Conservation (phyloP, 2,329 filamentous ascomycete genomes). For the Claviceps fusiformis region DNA sequence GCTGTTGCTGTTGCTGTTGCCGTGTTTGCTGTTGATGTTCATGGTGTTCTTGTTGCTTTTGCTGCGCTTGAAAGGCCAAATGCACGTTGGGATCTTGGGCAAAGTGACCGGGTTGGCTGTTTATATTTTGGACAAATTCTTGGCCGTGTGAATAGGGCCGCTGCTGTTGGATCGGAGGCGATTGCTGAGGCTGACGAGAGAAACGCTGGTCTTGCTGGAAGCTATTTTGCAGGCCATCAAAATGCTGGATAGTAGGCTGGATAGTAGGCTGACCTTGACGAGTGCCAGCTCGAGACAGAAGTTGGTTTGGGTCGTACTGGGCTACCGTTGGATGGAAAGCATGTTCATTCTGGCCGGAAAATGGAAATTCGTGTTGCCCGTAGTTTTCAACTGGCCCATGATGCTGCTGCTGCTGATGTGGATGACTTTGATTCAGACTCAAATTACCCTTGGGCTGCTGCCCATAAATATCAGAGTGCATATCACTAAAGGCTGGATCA, state of each 20-base stretch:
- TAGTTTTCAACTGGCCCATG: slow-evolving; percentile 19
- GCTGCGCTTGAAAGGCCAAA: slow-evolving; percentile 9
- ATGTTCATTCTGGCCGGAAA: slow-evolving; percentile 19
- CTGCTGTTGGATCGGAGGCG: slow-evolving; percentile 9
- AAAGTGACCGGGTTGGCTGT: slow-evolving; percentile 4
- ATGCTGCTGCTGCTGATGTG: slow-evolving; percentile 8
- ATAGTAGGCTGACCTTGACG: slow-evolving; percentile 22
- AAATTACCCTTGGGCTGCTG: slow-evolving; percentile 19
- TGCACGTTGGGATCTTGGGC: slow-evolving; percentile 3
- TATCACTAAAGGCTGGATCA: slow-evolving; percentile 22
- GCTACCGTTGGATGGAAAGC: slow-evolving; percentile 19
- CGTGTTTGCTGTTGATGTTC: not conserved
- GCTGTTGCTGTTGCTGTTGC: slow-evolving; percentile 3
- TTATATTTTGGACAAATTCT: slow-evolving; percentile 4
- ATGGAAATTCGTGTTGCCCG: slow-evolving; percentile 19
- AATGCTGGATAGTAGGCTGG: slow-evolving; percentile 22
- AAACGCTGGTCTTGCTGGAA: slow-evolving; percentile 16
- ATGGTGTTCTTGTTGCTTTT: slow-evolving; percentile 10
- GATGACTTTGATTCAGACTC: slow-evolving; percentile 17
- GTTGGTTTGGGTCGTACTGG: slow-evolving; percentile 20
- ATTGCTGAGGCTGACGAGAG: slow-evolving; percentile 15
- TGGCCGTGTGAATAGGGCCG: slow-evolving; percentile 3
- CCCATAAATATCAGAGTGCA: slow-evolving; percentile 24
- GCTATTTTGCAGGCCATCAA: slow-evolving; percentile 12
- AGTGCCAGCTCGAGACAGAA: slow-evolving; percentile 18